These are phyloP conservation scores for Nematodospora anomalae DNA, from an alignment of 1,139 yeast species.

Conservation along the genomic window DNA sequence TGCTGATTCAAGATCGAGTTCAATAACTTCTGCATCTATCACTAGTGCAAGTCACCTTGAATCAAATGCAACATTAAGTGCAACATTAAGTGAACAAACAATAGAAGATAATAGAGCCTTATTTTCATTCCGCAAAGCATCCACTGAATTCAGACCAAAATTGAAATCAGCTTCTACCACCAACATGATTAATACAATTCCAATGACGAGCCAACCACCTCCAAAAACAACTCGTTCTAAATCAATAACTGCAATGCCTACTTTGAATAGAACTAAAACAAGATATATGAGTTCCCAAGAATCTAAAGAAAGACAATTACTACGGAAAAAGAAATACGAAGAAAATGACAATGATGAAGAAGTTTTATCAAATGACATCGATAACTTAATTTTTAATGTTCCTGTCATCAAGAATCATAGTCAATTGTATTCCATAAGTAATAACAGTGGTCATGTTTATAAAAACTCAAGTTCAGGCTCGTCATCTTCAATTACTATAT, in stretches of 20 bases:
- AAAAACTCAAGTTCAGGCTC: not conserved
- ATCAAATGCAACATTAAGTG: conserved; percentile 5
- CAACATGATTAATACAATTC: conserved; percentile 5
- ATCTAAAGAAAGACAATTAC: conserved; percentile 38
- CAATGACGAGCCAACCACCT: conserved; percentile 5
- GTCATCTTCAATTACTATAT: conserved; percentile 9
- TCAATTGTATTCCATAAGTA: conserved; percentile 25
- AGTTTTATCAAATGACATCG: conserved; percentile 38
- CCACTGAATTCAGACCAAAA: conserved; percentile 2
- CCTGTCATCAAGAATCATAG: conserved; percentile 43
- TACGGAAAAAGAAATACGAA: conserved; percentile 44
- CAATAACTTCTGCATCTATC: conserved; percentile 27
- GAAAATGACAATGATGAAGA: conserved; percentile 47
- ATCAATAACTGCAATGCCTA: conserved; percentile 15
- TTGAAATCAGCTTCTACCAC: conserved; percentile 13
- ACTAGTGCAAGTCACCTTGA: not conserved
- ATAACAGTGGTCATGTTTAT: not conserved
- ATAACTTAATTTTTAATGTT: conserved; percentile 42
- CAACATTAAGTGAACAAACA: conserved; percentile 3
- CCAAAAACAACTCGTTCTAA: conserved; percentile 8
- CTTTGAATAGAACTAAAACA: conserved; percentile 36
- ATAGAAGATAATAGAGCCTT: conserved; percentile 1
- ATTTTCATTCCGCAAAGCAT: conserved; percentile 1
- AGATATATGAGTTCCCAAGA: conserved; percentile 38
- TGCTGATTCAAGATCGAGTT: conserved; percentile 40